A percentile compares a stretch with the other conserved stretches of the same genome.
Conservation (phyloP, 2,329 filamentous ascomycete species). For the Neofusicoccum parvum region DNA sequence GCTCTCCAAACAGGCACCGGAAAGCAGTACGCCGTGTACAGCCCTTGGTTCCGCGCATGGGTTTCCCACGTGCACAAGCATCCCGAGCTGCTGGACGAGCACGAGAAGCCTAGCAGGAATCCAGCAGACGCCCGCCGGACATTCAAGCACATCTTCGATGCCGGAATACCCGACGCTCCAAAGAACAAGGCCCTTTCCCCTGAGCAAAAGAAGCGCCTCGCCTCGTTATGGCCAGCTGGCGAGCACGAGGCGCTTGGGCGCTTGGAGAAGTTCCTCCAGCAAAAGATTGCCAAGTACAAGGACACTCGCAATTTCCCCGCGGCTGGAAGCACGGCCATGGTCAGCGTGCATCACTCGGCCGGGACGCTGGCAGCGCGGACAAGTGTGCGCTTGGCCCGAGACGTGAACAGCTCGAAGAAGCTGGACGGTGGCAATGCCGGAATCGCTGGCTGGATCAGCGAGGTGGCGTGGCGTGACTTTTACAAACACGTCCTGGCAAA, state of each 20-base stretch:
- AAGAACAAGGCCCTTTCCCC: conserved; percentile 62
- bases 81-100: conserved; percentile 65
- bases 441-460: conserved; percentile 74
- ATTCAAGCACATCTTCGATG: conserved; percentile 62
- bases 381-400: conserved; percentile 64
- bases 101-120: conserved; percentile 61
- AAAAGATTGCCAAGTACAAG: conserved; percentile 64
- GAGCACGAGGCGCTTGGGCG: conserved; percentile 70
- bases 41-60: conserved; percentile 81
- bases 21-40: conserved; percentile 82
- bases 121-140: conserved; percentile 49
- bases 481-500: conserved; percentile 83
- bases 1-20: conserved; percentile 66
- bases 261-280: conserved; percentile 67
- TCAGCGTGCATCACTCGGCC: conserved; percentile 73
- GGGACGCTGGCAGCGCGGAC: conserved; percentile 70
- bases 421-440: conserved; percentile 69
- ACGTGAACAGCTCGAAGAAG: conserved; percentile 62
- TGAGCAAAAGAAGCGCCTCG: conserved; percentile 62
- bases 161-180: conserved; percentile 63
- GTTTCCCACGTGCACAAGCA: conserved; percentile 71
- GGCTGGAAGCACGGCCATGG: conserved; percentile 63
- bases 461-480: conserved; percentile 85
- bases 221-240: conserved; percentile 70
- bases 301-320: conserved; percentile 67